These are phyloP conservation scores for Neofusicoccum umdonicola DNA, from an alignment of 2,329 filamentous ascomycete species.

Conservation along the genomic window DNA sequence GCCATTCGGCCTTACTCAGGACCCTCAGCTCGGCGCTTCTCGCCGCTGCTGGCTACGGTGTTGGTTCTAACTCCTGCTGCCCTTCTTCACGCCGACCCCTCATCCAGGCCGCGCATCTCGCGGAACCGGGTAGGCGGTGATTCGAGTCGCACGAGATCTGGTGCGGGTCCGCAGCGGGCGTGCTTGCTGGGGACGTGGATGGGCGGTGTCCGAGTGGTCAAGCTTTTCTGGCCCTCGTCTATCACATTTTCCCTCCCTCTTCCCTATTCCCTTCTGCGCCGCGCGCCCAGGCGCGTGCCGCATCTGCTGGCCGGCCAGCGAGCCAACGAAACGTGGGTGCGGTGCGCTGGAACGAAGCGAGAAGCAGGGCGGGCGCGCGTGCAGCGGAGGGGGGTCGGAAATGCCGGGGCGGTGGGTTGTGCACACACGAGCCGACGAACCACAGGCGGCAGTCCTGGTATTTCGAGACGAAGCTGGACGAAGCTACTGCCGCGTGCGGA, in stretches of 20 bases:
- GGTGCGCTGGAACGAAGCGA: slow-evolving; percentile 9
- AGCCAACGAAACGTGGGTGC: not conserved
- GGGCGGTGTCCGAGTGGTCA: slow-evolving; percentile 5
- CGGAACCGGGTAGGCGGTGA: slow-evolving; percentile 14
- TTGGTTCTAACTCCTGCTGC: not conserved
- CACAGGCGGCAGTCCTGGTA: not conserved
- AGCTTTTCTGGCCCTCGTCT: not conserved
- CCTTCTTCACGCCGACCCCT: slow-evolving; percentile 2
- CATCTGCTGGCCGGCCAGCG: not conserved
- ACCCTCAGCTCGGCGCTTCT: slow-evolving; percentile 6
- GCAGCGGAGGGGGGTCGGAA: not conserved
- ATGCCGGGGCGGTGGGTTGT: slow-evolving; percentile 1
- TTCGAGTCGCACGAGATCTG: slow-evolving; percentile 14
- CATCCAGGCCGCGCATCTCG: slow-evolving; percentile 12
- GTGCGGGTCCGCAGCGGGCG: slow-evolving; percentile 7
- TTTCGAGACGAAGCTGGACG: not conserved
- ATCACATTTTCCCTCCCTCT: not conserved
- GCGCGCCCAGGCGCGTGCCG: not conserved
- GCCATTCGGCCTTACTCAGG: not conserved
- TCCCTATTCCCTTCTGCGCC: no score
- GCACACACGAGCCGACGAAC: slow-evolving; percentile 5
- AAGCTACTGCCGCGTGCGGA: slow-evolving; percentile 1
- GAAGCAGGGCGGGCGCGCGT: not conserved
- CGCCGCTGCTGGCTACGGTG: no score
- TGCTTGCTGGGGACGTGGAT: not conserved